Evolutionary conservation across 345 rosid genomes (phyloP).

Genomic region (Moricandia moricandioides): DNA sequence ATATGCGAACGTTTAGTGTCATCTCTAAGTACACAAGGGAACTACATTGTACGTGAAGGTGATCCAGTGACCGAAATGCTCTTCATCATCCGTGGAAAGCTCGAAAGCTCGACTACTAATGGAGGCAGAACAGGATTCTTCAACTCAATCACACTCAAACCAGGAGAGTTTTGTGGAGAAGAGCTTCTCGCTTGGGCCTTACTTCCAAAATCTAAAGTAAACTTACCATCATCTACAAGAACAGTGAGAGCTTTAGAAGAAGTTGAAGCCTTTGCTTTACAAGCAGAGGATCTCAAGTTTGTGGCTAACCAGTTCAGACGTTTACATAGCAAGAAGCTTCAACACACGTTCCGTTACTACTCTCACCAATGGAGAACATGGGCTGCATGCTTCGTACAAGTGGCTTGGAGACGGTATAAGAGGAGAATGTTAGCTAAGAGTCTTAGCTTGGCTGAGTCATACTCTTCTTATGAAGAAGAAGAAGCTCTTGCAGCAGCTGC

Average conservation of each 20-base stretch:
- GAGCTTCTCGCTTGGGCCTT: conserved; percentile 72
- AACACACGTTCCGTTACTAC: conserved; percentile 59
- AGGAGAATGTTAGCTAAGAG: conserved; percentile 44
- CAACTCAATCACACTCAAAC: conserved; percentile 52
- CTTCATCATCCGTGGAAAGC: conserved; percentile 54
- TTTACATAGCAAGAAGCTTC: conserved; percentile 63
- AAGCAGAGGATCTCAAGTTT: conserved; percentile 62
- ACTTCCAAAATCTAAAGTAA: conserved; percentile 51
- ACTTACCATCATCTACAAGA: conserved; percentile 62
- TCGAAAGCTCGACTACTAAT: conserved; percentile 62
- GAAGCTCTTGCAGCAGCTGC: conserved; percentile 24
- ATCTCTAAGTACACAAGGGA: conserved; percentile 58
- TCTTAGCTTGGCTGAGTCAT: conserved; percentile 47
- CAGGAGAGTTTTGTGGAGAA: conserved; percentile 69
- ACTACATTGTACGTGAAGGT: conserved; percentile 60
- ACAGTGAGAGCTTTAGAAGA: conserved; percentile 55
- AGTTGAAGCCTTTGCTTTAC: conserved; percentile 65
- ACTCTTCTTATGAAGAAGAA: conserved; percentile 37
- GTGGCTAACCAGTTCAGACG: conserved; percentile 64
- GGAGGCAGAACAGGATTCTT: conserved; percentile 67
- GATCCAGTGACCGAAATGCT: conserved; percentile 66
- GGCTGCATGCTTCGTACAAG: conserved; percentile 67
- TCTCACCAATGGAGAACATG: conserved; percentile 72
- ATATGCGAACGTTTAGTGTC: conserved; percentile 61
- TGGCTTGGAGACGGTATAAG: conserved; percentile 56